Evolutionary conservation across 1,284 basidiomycete genomes (phyloP).

Genomic region (Neolentinus lepideus): DNA sequence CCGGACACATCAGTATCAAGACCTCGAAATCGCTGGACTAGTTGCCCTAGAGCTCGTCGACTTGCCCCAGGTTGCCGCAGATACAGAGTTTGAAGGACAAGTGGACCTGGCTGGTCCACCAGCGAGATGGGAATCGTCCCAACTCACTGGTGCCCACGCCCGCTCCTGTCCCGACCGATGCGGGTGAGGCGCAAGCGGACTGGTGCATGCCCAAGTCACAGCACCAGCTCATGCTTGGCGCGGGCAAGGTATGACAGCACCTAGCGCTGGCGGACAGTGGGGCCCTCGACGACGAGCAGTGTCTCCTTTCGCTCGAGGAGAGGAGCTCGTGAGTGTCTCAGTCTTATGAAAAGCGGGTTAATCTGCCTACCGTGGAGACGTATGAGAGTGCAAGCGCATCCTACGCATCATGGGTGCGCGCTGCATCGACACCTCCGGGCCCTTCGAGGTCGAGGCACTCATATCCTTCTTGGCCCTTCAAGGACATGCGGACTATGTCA

Average conservation of each 20-base stretch:
- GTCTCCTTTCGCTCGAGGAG: constrained; percentile 31
- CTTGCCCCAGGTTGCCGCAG: too few species aligned
- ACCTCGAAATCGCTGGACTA: too few species aligned
- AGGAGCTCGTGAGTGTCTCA: constrained; percentile 49
- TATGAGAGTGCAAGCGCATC: constrained; percentile 59
- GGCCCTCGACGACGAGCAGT: constrained; percentile 6
- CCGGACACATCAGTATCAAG: too few species aligned
- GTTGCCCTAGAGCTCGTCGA: too few species aligned
- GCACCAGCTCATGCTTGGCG: constrained; percentile 49
- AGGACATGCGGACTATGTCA: constrained; percentile 78
- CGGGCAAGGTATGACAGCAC: constrained; percentile 55
- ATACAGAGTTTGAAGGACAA: too few species aligned
- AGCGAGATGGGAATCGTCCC: too few species aligned
- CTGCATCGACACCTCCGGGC: constrained; percentile 56
- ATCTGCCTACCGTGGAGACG: constrained; percentile 49
- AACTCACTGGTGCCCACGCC: constrained; percentile 5
- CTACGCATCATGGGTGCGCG: constrained; percentile 72
- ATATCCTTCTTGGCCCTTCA: constrained; percentile 67
- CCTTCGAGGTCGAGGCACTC: constrained; percentile 79
- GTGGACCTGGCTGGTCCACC: too few species aligned
- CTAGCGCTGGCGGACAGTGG: constrained; percentile 17
- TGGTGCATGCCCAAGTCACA: constrained; percentile 61
- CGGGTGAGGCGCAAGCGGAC: constrained; percentile 31
- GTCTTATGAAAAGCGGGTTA: constrained; percentile 55
- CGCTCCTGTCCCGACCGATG: constrained; percentile 12